Percentiles rank a stretch among this genome's conserved stretches.
Conservation (phyloP, 202 grass and related monocot genomes). For the Panicum hallii region DNA sequence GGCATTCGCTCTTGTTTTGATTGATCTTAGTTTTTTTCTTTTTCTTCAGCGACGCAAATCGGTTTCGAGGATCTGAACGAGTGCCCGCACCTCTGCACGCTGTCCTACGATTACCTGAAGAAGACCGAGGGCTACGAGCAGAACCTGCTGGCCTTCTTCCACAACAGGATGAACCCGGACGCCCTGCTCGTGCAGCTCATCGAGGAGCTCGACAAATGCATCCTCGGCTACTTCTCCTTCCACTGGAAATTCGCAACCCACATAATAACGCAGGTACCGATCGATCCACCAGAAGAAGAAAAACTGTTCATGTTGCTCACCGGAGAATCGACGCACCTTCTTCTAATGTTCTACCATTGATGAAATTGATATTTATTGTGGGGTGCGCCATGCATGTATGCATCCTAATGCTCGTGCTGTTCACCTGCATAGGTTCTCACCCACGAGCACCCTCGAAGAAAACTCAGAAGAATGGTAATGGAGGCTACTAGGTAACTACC, state of each 20-base stretch:
- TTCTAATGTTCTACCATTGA: not conserved
- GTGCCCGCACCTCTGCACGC: conserved; percentile 69
- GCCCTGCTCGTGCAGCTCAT: conserved; percentile 72
- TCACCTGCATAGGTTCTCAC: conserved; percentile 55
- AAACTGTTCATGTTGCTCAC: too few species aligned
- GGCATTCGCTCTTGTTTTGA: not conserved
- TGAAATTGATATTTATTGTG: not conserved
- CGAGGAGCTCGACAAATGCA: conserved; percentile 90
- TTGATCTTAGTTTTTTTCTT: not conserved
- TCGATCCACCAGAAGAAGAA: not conserved
- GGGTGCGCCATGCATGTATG: not conserved
- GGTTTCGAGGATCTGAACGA: conserved; percentile 65
- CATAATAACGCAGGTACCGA: conserved; percentile 70
- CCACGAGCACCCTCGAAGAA: conserved; percentile 67
- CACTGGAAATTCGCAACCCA: conserved; percentile 78
- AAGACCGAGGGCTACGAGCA: conserved; percentile 73
- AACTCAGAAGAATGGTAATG: conserved; percentile 73
- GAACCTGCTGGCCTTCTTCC: conserved; percentile 79
- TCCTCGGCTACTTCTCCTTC: conserved; percentile 93
- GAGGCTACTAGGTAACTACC: conserved; percentile 78
- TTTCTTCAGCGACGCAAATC: conserved; percentile 71
- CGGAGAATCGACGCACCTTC: not conserved
- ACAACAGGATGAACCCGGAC: conserved; percentile 70
- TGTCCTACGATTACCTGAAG: conserved; percentile 74
- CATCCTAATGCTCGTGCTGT: not conserved